Percentiles rank a stretch among this genome's conserved stretches.
Conservation (phyloP, 2,329 filamentous ascomycete species). For the Phialophora verrucosa region DNA sequence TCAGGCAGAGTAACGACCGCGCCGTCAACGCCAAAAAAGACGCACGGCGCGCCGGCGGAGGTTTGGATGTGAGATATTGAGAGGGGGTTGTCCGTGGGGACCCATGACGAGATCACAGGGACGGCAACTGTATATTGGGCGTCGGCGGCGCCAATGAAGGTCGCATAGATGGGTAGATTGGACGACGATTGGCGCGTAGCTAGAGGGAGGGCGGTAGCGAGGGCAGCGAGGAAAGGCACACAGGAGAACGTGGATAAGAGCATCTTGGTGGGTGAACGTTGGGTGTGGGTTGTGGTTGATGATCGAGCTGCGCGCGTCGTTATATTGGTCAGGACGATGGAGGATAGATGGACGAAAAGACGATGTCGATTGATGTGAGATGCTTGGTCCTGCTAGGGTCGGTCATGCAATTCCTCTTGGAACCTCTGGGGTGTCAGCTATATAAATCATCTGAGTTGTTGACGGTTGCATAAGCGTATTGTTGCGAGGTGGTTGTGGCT, state of each 20-base stretch:
- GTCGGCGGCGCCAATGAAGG: slow-evolving; percentile 30
- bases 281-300: neutral
- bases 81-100: slow-evolving; percentile 28
- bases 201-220: slow-evolving; percentile 1
- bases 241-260: neutral
- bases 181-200: neutral
- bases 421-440: neutral
- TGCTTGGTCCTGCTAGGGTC: too few relatives aligned
- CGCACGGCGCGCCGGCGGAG: slow-evolving; percentile 24
- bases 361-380: neutral
- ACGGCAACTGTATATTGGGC: slow-evolving; percentile 30
- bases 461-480: neutral
- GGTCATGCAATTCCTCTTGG: too few relatives aligned
- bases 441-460: neutral
- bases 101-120: slow-evolving; percentile 24
- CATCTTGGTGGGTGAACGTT: slow-evolving; percentile 6
- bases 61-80: slow-evolving; percentile 30
- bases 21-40: slow-evolving; percentile 34
- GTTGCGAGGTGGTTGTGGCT: neutral
- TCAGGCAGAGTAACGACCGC: slow-evolving; percentile 25
- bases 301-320: neutral
- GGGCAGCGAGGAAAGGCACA: neutral
- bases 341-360: too few relatives aligned
- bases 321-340: too few relatives aligned
- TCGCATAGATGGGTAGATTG: slow-evolving; percentile 6